phyloP scores from a whole-genome alignment of 768 basidiomycete species.

The Clitopilus hobsonii region DNA sequence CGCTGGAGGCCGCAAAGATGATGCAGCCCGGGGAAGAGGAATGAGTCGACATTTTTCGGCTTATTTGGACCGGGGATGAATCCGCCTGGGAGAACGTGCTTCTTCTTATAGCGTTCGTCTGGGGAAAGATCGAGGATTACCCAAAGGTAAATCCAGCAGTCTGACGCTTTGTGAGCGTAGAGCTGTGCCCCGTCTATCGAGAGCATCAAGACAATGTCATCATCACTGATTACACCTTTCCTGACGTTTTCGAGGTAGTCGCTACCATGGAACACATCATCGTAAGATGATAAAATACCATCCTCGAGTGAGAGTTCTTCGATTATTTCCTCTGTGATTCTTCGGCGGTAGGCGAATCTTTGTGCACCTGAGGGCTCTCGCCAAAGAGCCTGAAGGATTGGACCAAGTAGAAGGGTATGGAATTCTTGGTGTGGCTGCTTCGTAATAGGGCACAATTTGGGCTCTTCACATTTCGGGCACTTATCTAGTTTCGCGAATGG shows the following conservation, averaged over 20 bases:
- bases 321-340: too few relatives aligned
- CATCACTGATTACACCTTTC: conserved; percentile 12
- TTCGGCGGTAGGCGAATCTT: conserved; percentile 17
- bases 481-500: conserved; percentile 15
- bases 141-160: background rate
- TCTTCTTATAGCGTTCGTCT: conserved; percentile 16
- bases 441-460: conserved; percentile 19
- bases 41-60: conserved; percentile 26
- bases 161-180: conserved; percentile 16
- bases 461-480: conserved; percentile 21
- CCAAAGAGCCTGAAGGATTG: conserved; percentile 34
- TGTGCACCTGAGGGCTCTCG: conserved; percentile 16
- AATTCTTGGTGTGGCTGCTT: conserved; percentile 21
- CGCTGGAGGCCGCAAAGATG: conserved; percentile 26
- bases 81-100: conserved; percentile 16
- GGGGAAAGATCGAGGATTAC: background rate
- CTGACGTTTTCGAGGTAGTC: conserved; percentile 14
- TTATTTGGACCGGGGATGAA: conserved; percentile 26
- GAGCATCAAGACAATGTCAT: conserved; percentile 25
- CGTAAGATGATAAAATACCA: too few relatives aligned
- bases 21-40: conserved; percentile 26
- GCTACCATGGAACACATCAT: background rate
- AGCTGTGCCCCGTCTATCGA: conserved; percentile 38
- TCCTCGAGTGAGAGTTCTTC: too few relatives aligned
- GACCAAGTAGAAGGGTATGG: conserved; percentile 35